Evolutionary conservation across 2,329 filamentous ascomycete species (phyloP).

Genomic region (Pseudophaeomoniella oleicola): DNA sequence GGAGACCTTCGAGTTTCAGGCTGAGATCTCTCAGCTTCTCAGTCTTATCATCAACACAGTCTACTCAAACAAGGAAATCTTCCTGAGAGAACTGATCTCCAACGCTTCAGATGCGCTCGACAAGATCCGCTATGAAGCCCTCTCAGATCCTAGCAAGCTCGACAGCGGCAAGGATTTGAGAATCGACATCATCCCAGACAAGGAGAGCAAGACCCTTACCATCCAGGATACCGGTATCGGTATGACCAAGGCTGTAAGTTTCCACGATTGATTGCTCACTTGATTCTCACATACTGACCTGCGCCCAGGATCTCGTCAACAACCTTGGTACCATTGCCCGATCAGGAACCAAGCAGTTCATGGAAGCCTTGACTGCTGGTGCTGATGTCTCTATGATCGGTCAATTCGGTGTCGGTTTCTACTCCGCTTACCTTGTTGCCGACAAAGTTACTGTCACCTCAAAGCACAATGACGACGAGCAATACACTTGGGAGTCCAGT

Average conservation of each 20-base stretch:
- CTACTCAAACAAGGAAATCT: constrained; percentile 99
- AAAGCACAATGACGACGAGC: constrained; percentile 99
- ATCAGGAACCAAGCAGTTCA: constrained; percentile 99
- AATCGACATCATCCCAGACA: constrained; percentile 97
- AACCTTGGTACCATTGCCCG: constrained; percentile 99
- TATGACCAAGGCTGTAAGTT: constrained; percentile 98
- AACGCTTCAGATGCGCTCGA: constrained; percentile 98
- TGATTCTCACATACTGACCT: constrained; percentile 24
- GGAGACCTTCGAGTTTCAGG: constrained; percentile 99
- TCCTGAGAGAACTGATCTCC: constrained; percentile 95
- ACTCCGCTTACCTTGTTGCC: constrained; percentile 98
- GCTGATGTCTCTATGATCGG: constrained; percentile 99
- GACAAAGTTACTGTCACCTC: constrained; percentile 91
- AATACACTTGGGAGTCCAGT: constrained; percentile 98
- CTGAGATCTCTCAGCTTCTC: constrained; percentile 99
- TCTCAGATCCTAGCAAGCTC: constrained; percentile 94
- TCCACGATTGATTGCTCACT: neutral
- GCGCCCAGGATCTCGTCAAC: constrained; percentile 83
- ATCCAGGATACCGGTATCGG: constrained; percentile 97
- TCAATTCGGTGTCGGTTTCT: constrained; percentile 99
- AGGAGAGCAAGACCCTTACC: constrained; percentile 93
- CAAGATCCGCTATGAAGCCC: constrained; percentile 98
- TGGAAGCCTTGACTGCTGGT: constrained; percentile 96
- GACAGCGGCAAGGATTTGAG: constrained; percentile 95
- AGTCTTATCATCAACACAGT: constrained; percentile 99